Evolutionary conservation across 2,329 filamentous ascomycete species (phyloP).

Genomic region (Cryphonectria radicalis): DNA sequence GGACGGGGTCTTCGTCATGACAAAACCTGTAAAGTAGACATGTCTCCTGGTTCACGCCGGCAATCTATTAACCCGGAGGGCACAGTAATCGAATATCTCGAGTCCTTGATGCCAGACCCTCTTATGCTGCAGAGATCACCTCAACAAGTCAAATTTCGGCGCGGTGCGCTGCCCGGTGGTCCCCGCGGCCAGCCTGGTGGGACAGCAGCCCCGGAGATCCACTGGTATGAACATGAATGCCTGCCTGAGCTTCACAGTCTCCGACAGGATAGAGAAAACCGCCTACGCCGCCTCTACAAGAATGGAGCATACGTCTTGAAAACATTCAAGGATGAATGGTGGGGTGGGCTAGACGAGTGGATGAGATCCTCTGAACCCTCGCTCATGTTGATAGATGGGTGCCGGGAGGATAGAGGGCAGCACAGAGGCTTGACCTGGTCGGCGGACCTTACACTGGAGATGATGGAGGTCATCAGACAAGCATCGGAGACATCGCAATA

Average conservation of each 20-base stretch:
- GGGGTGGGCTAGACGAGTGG: too few relatives aligned
- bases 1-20: fast-evolving
- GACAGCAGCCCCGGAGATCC: not conserved
- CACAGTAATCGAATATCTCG: not conserved
- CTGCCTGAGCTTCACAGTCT: not conserved
- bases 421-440: too few relatives aligned
- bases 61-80: too few relatives aligned
- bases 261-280: too few relatives aligned
- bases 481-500: not conserved
- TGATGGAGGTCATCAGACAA: not conserved
- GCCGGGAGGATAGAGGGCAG: too few relatives aligned
- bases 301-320: too few relatives aligned
- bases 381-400: too few relatives aligned
- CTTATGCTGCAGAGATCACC: not conserved
- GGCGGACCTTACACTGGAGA: not conserved
- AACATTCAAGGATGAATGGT: too few relatives aligned
- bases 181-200: not conserved
- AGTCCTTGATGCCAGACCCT: not conserved
- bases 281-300: too few relatives aligned
- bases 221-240: not conserved
- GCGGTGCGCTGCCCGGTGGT: not conserved
- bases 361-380: too few relatives aligned
- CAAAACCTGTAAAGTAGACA: not conserved
- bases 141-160: not conserved
- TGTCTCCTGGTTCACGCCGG: not conserved